phyloP scores from a whole-genome alignment of 768 basidiomycete genomes.

The Tricholoma sp. region DNA sequence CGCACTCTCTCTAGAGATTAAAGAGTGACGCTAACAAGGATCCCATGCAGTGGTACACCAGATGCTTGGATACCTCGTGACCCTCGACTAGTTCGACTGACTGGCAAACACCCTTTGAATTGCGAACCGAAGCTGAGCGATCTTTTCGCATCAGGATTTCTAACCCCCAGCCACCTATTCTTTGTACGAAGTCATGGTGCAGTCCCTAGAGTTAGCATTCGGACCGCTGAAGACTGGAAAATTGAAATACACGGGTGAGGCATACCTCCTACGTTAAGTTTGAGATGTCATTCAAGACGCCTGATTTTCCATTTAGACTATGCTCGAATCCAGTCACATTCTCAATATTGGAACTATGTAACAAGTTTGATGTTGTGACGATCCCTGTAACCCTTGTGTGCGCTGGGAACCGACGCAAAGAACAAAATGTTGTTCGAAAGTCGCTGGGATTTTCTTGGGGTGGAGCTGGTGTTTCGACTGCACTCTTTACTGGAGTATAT shows the following conservation, averaged over 20 bases:
- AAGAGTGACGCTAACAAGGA: background rate
- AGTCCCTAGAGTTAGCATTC: conserved; percentile 41
- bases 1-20: background rate
- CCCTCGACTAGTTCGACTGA: background rate
- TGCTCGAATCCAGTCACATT: conserved; percentile 27
- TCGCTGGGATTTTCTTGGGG: conserved; percentile 56
- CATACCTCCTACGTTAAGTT: background rate
- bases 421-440: conserved; percentile 58
- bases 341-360: conserved; percentile 39
- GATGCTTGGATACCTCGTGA: conserved; percentile 1
- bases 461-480: conserved; percentile 45
- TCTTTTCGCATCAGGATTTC: conserved; percentile 45
- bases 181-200: conserved; percentile 64
- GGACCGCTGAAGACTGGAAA: conserved; percentile 36
- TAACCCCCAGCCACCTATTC: conserved; percentile 49
- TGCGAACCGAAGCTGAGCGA: conserved; percentile 41
- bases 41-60: background rate
- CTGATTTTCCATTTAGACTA: background rate
- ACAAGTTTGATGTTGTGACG: conserved; percentile 47
- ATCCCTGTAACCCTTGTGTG: conserved; percentile 59
- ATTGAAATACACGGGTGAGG: conserved; percentile 37
- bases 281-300: background rate
- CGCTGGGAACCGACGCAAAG: conserved; percentile 61
- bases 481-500: conserved; percentile 57
- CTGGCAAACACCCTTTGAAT: conserved; percentile 26